Evolutionary conservation across 164 flowering plant species (phyloP).

Genomic region (Aristolochia californica): DNA sequence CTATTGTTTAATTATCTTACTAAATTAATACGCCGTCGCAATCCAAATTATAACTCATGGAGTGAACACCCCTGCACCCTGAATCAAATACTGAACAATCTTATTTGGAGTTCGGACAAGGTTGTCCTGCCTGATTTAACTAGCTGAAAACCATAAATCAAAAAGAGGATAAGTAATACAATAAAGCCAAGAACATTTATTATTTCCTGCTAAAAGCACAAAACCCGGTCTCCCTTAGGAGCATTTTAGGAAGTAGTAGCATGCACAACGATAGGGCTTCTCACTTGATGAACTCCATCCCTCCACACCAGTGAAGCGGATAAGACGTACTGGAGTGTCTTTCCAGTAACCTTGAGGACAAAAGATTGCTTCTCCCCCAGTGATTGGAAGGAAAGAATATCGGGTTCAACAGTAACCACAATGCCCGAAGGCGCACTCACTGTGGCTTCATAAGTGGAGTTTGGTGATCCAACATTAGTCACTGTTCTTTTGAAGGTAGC

Average conservation of each 20-base stretch:
- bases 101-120: too few relatives aligned
- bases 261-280: constrained; percentile 49
- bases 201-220: too few relatives aligned
- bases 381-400: constrained; percentile 23
- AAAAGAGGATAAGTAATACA: too few relatives aligned
- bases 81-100: too few relatives aligned
- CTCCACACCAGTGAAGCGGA: constrained; percentile 36
- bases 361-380: constrained; percentile 33
- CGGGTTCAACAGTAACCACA: constrained; percentile 29
- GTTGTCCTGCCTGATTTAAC: too few relatives aligned
- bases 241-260: neutral
- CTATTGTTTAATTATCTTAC: too few relatives aligned
- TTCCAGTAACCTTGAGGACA: constrained; percentile 19
- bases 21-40: too few relatives aligned
- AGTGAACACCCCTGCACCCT: too few relatives aligned
- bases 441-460: constrained; percentile 28
- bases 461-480: constrained; percentile 52
- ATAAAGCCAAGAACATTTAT: too few relatives aligned
- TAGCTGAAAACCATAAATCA: too few relatives aligned
- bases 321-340: neutral
- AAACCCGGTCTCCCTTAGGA: too few relatives aligned
- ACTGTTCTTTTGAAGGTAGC: constrained; percentile 37
- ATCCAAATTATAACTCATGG: too few relatives aligned
- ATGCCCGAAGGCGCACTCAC: constrained; percentile 18
- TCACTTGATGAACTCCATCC: constrained; percentile 45